Percentiles rank a stretch among this genome's conserved stretches.
phyloP scores from a whole-genome alignment of 139 green algal species.

The Mesotaenium endlicherianum region DNA sequence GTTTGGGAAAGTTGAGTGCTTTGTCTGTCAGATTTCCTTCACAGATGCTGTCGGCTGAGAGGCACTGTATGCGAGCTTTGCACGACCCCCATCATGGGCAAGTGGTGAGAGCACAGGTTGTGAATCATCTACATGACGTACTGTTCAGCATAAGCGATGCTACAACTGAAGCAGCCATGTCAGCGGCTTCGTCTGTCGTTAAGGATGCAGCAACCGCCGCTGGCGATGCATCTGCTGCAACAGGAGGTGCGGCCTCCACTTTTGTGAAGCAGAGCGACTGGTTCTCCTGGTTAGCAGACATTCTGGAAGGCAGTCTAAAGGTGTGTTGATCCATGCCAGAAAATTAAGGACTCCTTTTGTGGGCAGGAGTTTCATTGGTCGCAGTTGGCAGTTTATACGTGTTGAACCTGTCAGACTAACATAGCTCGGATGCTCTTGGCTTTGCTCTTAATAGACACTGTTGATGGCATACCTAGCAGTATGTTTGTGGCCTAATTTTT shows the following conservation, averaged over 20 bases:
- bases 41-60: no score
- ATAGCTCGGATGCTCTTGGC: background rate
- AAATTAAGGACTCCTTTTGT: no score
- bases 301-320: constrained; percentile 21
- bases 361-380: no score
- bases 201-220: constrained; percentile 11
- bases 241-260: background rate
- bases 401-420: background rate
- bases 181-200: constrained; percentile 20
- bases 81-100: no score
- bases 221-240: background rate
- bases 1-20: no score
- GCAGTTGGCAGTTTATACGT: background rate
- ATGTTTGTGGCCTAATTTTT: background rate
- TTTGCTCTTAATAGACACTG: background rate
- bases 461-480: background rate
- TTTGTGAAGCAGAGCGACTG: constrained; percentile 30
- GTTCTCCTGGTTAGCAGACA: constrained; percentile 19
- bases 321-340: no score
- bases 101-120: no score
- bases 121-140: no score
- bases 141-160: no score
- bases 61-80: no score
- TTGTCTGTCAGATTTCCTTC: no score
- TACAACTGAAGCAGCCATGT: background rate